Evolutionary conservation across 2,329 filamentous ascomycete species (phyloP).

Genomic region (Clarireedia sp.): DNA sequence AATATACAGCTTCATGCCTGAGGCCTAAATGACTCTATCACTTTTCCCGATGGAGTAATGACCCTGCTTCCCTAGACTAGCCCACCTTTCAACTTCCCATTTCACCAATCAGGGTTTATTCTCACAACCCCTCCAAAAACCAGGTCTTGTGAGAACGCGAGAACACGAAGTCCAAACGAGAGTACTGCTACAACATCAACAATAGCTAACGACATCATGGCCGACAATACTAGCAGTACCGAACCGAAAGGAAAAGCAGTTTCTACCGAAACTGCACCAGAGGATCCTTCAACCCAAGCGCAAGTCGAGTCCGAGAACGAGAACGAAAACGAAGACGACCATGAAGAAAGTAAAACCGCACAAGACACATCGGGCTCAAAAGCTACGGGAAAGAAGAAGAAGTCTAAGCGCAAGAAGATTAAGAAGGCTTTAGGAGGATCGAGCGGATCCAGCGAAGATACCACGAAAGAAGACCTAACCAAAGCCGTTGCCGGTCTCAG

Average conservation of each 20-base stretch:
- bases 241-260: constrained; percentile 44
- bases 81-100: not conserved
- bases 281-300: constrained; percentile 18
- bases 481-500: constrained; percentile 39
- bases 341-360: constrained; percentile 25
- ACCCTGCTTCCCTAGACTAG: too few species aligned
- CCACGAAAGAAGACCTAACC: constrained; percentile 39
- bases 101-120: not conserved
- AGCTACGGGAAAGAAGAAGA: constrained; percentile 45
- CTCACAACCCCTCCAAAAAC: constrained; percentile 4
- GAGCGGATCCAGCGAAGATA: constrained; percentile 26
- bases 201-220: constrained; percentile 30
- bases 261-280: constrained; percentile 16
- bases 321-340: constrained; percentile 38
- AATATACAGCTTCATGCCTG: too few species aligned
- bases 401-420: constrained; percentile 57
- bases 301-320: constrained; percentile 33
- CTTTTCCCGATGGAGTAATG: too few species aligned
- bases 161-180: too few species aligned
- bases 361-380: constrained; percentile 23
- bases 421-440: constrained; percentile 32
- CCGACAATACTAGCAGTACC: constrained; percentile 56
- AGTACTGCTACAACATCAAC: not conserved
- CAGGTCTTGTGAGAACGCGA: too few species aligned
- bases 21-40: too few species aligned